These are phyloP conservation scores for Russula dissimulans DNA, from an alignment of 768 basidiomycete species.

Conservation along the genomic window DNA sequence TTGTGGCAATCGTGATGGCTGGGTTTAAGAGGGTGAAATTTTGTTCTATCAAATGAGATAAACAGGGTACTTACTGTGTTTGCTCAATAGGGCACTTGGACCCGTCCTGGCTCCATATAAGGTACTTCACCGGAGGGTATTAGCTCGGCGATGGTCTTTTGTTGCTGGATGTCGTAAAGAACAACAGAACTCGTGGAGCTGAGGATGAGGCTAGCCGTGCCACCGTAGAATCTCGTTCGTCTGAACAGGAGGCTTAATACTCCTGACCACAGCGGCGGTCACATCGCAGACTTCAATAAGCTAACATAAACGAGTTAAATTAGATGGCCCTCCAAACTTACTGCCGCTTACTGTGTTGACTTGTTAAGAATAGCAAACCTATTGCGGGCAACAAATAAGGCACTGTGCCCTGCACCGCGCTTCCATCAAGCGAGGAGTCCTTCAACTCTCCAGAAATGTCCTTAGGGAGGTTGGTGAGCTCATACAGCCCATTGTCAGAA, in stretches of 20 bases:
- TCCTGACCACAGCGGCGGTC: slow-evolving; percentile 87
- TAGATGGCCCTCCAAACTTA: neutral
- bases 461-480: slow-evolving; percentile 72
- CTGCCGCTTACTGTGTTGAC: slow-evolving; percentile 51
- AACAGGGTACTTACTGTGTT: slow-evolving; percentile 70
- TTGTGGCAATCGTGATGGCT: slow-evolving; percentile 99
- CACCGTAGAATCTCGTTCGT: slow-evolving; percentile 98
- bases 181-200: slow-evolving; percentile 81
- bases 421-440: slow-evolving; percentile 88
- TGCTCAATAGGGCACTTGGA: slow-evolving; percentile 89
- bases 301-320: slow-evolving; percentile 31
- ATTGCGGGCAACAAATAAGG: slow-evolving; percentile 95
- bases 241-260: slow-evolving; percentile 88
- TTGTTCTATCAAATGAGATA: slow-evolving; percentile 9
- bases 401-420: slow-evolving; percentile 76
- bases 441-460: slow-evolving; percentile 71
- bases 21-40: slow-evolving; percentile 11
- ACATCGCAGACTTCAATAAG: slow-evolving; percentile 93
- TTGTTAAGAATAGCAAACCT: slow-evolving; percentile 92
- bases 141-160: slow-evolving; percentile 84
- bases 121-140: slow-evolving; percentile 97
- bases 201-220: slow-evolving; percentile 87
- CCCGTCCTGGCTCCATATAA: slow-evolving; percentile 89
- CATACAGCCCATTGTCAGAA: slow-evolving; percentile 92
- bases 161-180: slow-evolving; percentile 95